These are phyloP conservation scores for Obelidium mucronatum DNA, from an alignment of 192 early-diverging fungal genomes.

Conservation along the genomic window DNA sequence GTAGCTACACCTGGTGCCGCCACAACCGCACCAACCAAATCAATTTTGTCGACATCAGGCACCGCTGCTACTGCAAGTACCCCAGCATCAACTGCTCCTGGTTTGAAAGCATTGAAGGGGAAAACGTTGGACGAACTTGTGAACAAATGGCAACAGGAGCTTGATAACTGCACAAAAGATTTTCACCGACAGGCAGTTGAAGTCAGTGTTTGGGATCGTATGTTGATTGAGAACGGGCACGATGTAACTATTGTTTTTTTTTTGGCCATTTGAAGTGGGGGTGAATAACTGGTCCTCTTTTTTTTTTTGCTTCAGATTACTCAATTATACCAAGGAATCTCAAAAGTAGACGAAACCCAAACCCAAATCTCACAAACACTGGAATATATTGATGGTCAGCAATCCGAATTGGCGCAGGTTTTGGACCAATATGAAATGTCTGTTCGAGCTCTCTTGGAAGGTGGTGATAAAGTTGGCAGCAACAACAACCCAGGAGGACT, in stretches of 20 bases:
- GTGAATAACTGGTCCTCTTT: too few species aligned
- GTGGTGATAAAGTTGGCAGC: neutral
- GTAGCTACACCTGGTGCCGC: constrained; percentile 47
- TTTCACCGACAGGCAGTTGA: constrained; percentile 88
- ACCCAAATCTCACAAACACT: constrained; percentile 84
- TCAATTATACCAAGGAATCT: constrained; percentile 75
- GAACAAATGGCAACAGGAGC: constrained; percentile 87
- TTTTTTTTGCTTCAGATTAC: constrained; percentile 64
- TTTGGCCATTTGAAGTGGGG: constrained; percentile 21
- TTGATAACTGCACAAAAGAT: constrained; percentile 77
- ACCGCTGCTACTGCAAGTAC: constrained; percentile 42
- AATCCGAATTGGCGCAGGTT: constrained; percentile 77
- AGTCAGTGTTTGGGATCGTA: constrained; percentile 85
- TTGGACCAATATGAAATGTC: constrained; percentile 84
- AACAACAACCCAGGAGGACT: too few species aligned
- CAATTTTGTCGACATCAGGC: constrained; percentile 39
- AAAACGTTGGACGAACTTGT: constrained; percentile 93
- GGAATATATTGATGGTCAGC: constrained; percentile 87
- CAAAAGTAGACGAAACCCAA: constrained; percentile 77
- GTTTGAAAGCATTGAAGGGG: constrained; percentile 68
- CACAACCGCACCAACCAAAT: constrained; percentile 42
- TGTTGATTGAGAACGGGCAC: constrained; percentile 83
- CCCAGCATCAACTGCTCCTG: constrained; percentile 30
- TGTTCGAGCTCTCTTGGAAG: constrained; percentile 50
- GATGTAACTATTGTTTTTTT: constrained; percentile 58